Conservation (phyloP, 2,329 filamentous ascomycete species). For the Cercospora sp. region DNA sequence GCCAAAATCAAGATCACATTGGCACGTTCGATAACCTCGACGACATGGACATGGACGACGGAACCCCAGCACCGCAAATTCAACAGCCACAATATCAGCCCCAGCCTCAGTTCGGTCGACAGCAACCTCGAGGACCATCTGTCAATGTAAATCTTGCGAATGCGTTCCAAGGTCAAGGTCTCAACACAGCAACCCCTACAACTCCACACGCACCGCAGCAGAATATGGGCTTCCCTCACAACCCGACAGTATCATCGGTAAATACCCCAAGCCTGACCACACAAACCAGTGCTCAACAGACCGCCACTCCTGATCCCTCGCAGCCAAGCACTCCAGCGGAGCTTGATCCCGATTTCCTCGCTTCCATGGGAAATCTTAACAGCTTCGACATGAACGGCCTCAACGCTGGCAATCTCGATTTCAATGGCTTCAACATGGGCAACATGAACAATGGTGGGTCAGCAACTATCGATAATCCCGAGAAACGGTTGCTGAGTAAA, state of each 20-base stretch:
- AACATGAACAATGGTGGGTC: slow-evolving; percentile 56
- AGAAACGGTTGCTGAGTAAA: slow-evolving; percentile 83
- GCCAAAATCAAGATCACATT: slow-evolving; percentile 36
- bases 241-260: slow-evolving; percentile 94
- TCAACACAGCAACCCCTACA: slow-evolving; percentile 81
- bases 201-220: slow-evolving; percentile 72
- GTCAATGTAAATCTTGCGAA: slow-evolving; percentile 80
- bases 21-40: slow-evolving; percentile 64
- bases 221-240: slow-evolving; percentile 77
- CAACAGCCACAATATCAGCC: slow-evolving; percentile 48
- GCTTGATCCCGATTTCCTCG: slow-evolving; percentile 57
- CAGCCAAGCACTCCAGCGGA: slow-evolving; percentile 70
- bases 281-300: slow-evolving; percentile 63
- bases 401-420: slow-evolving; percentile 43
- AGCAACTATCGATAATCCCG: slow-evolving; percentile 80
- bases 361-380: slow-evolving; percentile 41
- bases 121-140: slow-evolving; percentile 62
- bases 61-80: slow-evolving; percentile 55
- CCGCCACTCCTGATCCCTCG: slow-evolving; percentile 65
- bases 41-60: slow-evolving; percentile 98
- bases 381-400: slow-evolving; percentile 38
- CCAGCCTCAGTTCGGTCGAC: slow-evolving; percentile 55
- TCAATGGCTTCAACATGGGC: slow-evolving; percentile 51
- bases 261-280: slow-evolving; percentile 90
- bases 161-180: slow-evolving; percentile 65